These are phyloP conservation scores for Saturnispora zaruensis DNA, from an alignment of 805 yeast genomes.

Conservation along the genomic window DNA sequence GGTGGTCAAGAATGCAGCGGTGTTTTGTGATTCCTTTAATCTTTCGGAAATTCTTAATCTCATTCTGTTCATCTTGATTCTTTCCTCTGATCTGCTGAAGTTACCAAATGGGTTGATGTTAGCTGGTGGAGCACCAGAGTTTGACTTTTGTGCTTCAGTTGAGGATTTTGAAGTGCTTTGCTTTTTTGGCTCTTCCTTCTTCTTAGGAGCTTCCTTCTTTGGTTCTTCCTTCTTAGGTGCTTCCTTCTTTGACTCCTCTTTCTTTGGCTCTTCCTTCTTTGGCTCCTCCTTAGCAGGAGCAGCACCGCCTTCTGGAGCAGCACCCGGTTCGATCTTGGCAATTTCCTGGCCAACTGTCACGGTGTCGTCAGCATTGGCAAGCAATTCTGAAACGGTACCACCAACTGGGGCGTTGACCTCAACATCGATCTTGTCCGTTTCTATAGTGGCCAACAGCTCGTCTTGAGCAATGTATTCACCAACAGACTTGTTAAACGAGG, in stretches of 20 bases:
- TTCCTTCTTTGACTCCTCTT: slow-evolving; percentile 22
- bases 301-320: slow-evolving; percentile 54
- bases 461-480: slow-evolving; percentile 85
- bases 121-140: slow-evolving; percentile 26
- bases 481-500: slow-evolving; percentile 56
- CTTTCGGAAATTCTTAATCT: slow-evolving; percentile 98
- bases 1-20: slow-evolving; percentile 96
- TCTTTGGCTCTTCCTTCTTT: slow-evolving; percentile 17
- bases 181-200: background rate
- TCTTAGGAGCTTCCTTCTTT: background rate
- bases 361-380: slow-evolving; percentile 81
- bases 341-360: slow-evolving; percentile 94
- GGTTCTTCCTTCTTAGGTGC: slow-evolving; percentile 10
- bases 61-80: slow-evolving; percentile 99
- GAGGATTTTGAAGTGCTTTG: slow-evolving; percentile 16
- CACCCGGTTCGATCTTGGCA: slow-evolving; percentile 75
- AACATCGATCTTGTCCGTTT: slow-evolving; percentile 96
- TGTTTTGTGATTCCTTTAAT: slow-evolving; percentile 97
- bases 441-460: slow-evolving; percentile 92
- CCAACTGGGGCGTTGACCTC: slow-evolving; percentile 91
- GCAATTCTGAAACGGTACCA: slow-evolving; percentile 80
- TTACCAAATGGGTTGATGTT: slow-evolving; percentile 30
- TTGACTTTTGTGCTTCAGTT: slow-evolving; percentile 9
- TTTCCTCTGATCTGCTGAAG: slow-evolving; percentile 78
- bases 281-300: slow-evolving; percentile 28